These are phyloP conservation scores for Nigrospora sphaerica DNA, from an alignment of 2,329 filamentous ascomycete species.

Conservation along the genomic window DNA sequence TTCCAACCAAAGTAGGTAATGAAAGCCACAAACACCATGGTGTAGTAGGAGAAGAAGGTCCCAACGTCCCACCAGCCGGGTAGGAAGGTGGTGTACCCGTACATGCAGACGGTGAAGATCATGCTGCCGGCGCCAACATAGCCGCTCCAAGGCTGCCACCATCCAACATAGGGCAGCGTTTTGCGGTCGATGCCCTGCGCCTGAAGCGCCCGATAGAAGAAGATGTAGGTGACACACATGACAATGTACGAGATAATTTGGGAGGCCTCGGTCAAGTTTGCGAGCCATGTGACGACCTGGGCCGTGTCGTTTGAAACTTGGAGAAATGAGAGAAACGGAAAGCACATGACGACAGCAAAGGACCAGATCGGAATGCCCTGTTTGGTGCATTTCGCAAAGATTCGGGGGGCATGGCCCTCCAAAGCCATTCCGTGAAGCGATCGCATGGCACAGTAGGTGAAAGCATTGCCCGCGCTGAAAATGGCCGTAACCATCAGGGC, in stretches of 20 bases:
- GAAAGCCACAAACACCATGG: conserved; percentile 38
- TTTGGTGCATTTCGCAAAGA: conserved; percentile 47
- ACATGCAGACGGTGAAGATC: conserved; percentile 37
- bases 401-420: conserved; percentile 44
- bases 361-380: conserved; percentile 58
- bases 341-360: conserved; percentile 48
- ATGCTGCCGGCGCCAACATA: conserved; percentile 36
- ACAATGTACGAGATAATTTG: conserved; percentile 56
- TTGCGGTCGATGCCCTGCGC: conserved; percentile 63
- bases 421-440: conserved; percentile 52
- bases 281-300: conserved; percentile 21
- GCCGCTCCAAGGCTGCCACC: conserved; percentile 61
- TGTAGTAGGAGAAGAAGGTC: conserved; percentile 40
- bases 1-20: conserved; percentile 57
- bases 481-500: conserved; percentile 52
- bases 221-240: conserved; percentile 64
- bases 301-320: conserved; percentile 20
- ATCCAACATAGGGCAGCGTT: conserved; percentile 62
- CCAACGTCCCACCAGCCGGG: conserved; percentile 27
- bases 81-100: conserved; percentile 46
- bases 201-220: conserved; percentile 62
- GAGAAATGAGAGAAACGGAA: conserved; percentile 54
- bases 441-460: conserved; percentile 54
- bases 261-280: conserved; percentile 30
- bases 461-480: conserved; percentile 55